Evolutionary conservation across 495 filamentous ascomycete genomes (phyloP).

Genomic region (Penicillium pancosmium): DNA sequence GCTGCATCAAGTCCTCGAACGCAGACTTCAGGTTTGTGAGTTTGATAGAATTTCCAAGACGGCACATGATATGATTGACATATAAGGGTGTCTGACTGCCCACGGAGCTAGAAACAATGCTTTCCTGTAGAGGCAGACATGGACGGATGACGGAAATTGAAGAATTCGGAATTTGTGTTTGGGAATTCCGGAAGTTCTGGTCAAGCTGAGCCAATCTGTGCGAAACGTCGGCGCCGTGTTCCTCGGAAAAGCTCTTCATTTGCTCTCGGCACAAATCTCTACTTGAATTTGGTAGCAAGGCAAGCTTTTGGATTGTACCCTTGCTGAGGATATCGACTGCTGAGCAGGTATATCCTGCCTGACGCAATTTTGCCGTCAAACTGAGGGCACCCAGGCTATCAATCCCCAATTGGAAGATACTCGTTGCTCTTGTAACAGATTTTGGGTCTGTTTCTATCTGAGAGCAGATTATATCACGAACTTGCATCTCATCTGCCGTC

Average conservation of each 20-base stretch:
- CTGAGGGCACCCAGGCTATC: slow-evolving; percentile 42
- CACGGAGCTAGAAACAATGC: slow-evolving; percentile 72
- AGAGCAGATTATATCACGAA: not conserved
- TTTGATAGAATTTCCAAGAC: slow-evolving; percentile 51
- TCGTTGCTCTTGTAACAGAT: slow-evolving; percentile 31
- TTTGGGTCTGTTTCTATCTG: not conserved
- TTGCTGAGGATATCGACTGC: slow-evolving; percentile 65
- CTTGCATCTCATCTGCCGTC: not conserved
- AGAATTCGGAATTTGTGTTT: not conserved
- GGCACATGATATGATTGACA: slow-evolving; percentile 73
- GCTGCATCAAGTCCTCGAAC: slow-evolving; percentile 54
- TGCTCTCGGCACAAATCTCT: not conserved
- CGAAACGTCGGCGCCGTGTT: slow-evolving; percentile 36
- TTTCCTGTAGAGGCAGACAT: slow-evolving; percentile 61
- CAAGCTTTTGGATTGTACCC: slow-evolving; percentile 58
- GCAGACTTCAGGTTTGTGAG: slow-evolving; percentile 34
- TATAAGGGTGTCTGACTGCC: slow-evolving; percentile 65
- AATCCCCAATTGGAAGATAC: slow-evolving; percentile 31
- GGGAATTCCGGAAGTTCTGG: not conserved
- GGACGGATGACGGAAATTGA: not conserved
- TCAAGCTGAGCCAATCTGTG: slow-evolving; percentile 23
- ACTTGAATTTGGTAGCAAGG: slow-evolving; percentile 1
- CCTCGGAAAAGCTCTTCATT: not conserved
- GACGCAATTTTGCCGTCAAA: slow-evolving; percentile 62
- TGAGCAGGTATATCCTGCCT: slow-evolving; percentile 54